A percentile compares a stretch with the other conserved stretches of the same genome.
phyloP scores from a whole-genome alignment of 2,329 filamentous ascomycete genomes.

The Monilinia aucupariae region DNA sequence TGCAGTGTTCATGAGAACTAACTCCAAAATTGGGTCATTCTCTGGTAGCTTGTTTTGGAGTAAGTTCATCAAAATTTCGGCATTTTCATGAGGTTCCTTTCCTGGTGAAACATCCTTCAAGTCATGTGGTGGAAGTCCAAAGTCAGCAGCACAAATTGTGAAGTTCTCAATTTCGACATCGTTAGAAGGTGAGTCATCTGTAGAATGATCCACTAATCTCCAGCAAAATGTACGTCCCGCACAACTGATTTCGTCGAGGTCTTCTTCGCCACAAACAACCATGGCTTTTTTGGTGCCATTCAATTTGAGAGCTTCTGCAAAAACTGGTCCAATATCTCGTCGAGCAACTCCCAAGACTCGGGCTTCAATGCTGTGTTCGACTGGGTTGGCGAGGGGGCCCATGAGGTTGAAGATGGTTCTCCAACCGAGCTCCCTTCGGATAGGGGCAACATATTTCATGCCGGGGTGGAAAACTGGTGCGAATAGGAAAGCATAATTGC shows the following conservation, averaged over 20 bases:
- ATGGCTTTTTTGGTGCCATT: conserved; percentile 76
- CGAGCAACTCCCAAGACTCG: conserved; percentile 90
- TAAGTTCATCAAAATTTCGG: conserved; percentile 72
- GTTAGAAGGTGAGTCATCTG: conserved; percentile 38
- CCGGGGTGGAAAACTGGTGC: conserved; percentile 95
- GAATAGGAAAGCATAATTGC: conserved; percentile 93
- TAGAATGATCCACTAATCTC: conserved; percentile 57
- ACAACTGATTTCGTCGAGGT: conserved; percentile 92
- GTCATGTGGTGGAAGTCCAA: conserved; percentile 71
- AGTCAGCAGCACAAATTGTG: conserved; percentile 73
- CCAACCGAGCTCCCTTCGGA: conserved; percentile 84
- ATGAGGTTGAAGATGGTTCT: conserved; percentile 97
- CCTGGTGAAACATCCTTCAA: conserved; percentile 75
- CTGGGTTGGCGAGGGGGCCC: conserved; percentile 85
- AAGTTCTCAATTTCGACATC: conserved; percentile 66
- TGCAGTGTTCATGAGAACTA: conserved; percentile 90
- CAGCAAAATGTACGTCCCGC: conserved; percentile 87
- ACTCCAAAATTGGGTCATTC: conserved; percentile 82
- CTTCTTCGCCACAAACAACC: conserved; percentile 88
- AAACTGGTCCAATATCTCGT: conserved; percentile 78
- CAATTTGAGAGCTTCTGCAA: conserved; percentile 75
- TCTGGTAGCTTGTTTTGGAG: conserved; percentile 65
- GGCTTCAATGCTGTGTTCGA: conserved; percentile 79
- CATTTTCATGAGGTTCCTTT: conserved; percentile 82
- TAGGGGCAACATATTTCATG: conserved; percentile 81